A percentile compares a stretch with the other conserved stretches of the same genome.
phyloP scores from a whole-genome alignment of 2,329 filamentous ascomycete genomes.

The Pseudogymnoascus verrucosus region DNA sequence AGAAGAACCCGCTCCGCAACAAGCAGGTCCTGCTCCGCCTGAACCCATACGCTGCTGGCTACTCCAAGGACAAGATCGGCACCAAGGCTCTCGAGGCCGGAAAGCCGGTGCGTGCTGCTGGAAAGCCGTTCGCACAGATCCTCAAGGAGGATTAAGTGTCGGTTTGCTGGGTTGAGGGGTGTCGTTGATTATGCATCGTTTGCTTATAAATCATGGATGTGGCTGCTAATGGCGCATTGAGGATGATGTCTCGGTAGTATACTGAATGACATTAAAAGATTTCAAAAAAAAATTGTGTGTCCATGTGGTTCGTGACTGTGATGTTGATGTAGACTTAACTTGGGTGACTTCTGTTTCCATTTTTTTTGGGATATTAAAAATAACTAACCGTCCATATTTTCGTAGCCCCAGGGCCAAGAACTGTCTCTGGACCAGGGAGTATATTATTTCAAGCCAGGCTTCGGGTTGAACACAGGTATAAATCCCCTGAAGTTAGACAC shows the following conservation, averaged over 20 bases:
- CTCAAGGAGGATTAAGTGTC: conserved; percentile 42
- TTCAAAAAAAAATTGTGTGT: not conserved
- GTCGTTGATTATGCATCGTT: conserved; percentile 11
- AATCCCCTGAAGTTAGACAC: not conserved
- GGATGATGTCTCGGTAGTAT: conserved; percentile 8
- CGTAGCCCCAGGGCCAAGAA: not conserved
- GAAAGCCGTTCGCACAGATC: conserved; percentile 32
- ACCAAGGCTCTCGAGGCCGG: conserved; percentile 54
- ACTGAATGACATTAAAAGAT: conserved; percentile 9
- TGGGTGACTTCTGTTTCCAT: not conserved
- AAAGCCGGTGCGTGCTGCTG: conserved; percentile 44
- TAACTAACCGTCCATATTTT: not conserved
- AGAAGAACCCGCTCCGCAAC: conserved; percentile 99
- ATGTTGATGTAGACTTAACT: not conserved
- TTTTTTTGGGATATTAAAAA: not conserved
- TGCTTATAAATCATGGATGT: conserved; percentile 9
- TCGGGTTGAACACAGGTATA: not conserved
- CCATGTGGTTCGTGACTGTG: not conserved
- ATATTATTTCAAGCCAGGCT: not conserved
- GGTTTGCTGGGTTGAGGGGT: conserved; percentile 14
- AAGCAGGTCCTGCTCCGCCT: conserved; percentile 97
- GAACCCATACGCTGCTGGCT: conserved; percentile 94
- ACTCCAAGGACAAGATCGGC: conserved; percentile 78
- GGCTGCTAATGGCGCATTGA: conserved; percentile 10
- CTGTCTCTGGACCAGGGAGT: not conserved